Base-by-base conservation (phyloP, 176 grass and related monocot genomes). In the Neostapfia colusana region DNA sequence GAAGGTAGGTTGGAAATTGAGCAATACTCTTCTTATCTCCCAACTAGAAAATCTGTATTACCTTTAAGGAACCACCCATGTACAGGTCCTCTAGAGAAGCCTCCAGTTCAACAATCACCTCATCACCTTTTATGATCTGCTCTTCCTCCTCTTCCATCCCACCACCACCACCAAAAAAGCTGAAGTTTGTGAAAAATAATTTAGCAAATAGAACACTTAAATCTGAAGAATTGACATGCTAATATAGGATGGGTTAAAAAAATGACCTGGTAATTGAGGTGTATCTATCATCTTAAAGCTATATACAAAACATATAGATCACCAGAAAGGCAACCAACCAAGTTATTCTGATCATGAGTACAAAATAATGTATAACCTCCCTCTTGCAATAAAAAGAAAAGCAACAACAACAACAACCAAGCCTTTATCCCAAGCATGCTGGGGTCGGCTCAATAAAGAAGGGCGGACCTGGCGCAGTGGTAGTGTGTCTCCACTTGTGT, bases 51-150 rank as follows among this genome's bases (percentile, higher is more conserved):
- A 74, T 60, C 15, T 53, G 7, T 69, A 57, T 74, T 92, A 99
- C 95, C 89, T 99, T 92, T 54, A 99, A 75, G 27, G 95, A 88
- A 78, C 95, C 95, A 26, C 95, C 95, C 91, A 99, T 92, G 82
- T 99, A 99, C 63, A 99, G 60, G 83, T 95, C 95, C 82, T 99
- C 95, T 45, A 99, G 73, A 35, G 92, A 92, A 82, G 92, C 92
- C 70, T 99, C 95, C 74, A 99, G 83, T 83, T 99, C 95, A 88
- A 99, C 91, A 63, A 95, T 67, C 48, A 99, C 95, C 70, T 99
- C 91, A 65, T 99, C 95, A 68, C 95, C 95, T 89, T 99, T 99
- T 67, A 84, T 34, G 56, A 95, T 92, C 37, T 58, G 61, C 45
- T 99, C 95, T 85, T 99, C 95, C 72, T 94, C 86, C 70, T 92